A percentile compares a stretch with the other conserved stretches of the same genome.
phyloP scores from a whole-genome alignment of 108 stramenopile genomes.

The Pseudonitzschia multiseries region DNA sequence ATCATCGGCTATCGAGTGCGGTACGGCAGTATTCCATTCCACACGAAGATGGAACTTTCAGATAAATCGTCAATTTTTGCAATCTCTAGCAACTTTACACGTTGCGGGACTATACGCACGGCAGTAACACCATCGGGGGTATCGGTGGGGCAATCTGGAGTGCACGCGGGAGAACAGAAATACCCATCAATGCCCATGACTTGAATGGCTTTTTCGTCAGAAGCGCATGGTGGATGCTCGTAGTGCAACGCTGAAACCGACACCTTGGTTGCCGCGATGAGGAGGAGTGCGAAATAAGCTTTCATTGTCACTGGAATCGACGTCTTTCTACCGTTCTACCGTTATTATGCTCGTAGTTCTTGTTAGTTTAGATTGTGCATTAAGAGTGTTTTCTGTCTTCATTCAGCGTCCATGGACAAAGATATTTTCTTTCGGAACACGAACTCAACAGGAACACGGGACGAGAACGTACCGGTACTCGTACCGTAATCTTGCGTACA shows the following conservation, averaged over 20 bases:
- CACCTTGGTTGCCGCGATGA: background rate
- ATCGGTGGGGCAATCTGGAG: background rate
- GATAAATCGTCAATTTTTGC: background rate
- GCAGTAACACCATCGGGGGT: conserved; percentile 16
- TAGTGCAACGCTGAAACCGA: conserved; percentile 1
- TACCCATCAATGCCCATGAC: conserved; percentile 11
- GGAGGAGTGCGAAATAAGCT: background rate
- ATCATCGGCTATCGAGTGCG: background rate
- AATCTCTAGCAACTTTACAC: background rate
- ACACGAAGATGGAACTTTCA: background rate
- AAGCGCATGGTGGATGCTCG: conserved; percentile 3
- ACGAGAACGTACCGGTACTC: no score
- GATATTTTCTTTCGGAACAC: no score
- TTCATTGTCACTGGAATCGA: background rate
- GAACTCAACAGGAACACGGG: no score
- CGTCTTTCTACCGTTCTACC: no score
- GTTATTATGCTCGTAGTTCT: no score
- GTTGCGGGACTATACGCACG: background rate
- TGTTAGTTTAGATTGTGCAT: no score
- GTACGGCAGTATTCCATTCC: no score
- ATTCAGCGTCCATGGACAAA: no score
- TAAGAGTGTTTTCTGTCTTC: no score
- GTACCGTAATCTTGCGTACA: no score
- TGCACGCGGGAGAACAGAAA: conserved; percentile 16
- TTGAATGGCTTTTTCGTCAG: conserved; percentile 11